These are phyloP conservation scores for Colletotrichum sp. DNA, from an alignment of 2,329 filamentous ascomycete genomes.

Conservation along the genomic window DNA sequence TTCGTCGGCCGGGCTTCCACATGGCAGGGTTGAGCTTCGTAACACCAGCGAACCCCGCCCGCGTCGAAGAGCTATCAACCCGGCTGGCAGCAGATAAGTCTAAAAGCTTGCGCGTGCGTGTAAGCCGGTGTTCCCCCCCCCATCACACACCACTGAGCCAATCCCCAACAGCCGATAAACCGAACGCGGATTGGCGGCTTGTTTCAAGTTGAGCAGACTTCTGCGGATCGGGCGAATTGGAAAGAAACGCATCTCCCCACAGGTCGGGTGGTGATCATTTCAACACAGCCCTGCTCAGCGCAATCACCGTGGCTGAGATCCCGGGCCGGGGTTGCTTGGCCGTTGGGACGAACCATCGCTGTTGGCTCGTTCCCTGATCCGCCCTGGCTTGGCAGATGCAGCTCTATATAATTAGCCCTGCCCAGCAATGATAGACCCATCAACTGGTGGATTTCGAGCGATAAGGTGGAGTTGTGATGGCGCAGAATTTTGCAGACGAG, in stretches of 20 bases:
- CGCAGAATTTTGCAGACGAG: background rate
- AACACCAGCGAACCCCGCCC: background rate
- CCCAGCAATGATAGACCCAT: background rate
- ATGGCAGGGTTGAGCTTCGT: background rate
- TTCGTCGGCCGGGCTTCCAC: background rate
- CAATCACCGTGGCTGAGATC: constrained; percentile 20
- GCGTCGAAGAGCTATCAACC: background rate
- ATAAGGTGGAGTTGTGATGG: constrained; percentile 4
- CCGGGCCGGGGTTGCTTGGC: constrained; percentile 7
- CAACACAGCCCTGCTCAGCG: constrained; percentile 16
- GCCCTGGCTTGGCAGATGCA: constrained; percentile 13
- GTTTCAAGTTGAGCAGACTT: background rate
- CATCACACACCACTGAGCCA: background rate
- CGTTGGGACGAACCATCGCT: constrained; percentile 2
- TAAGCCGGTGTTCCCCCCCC: background rate
- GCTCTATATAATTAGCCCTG: constrained; percentile 15
- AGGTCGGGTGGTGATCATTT: background rate
- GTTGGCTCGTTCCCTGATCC: constrained; percentile 12
- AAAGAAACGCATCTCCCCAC: background rate
- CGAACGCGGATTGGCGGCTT: background rate
- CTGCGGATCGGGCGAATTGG: background rate
- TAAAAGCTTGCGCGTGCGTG: background rate
- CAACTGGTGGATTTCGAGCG: background rate
- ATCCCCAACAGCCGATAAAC: background rate
- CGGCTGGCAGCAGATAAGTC: background rate